Evolutionary conservation across 1,139 yeast genomes (phyloP), one percentile per base, ranked within the genome.

Genomic region (Eremothecium cymbalariae): DNA sequence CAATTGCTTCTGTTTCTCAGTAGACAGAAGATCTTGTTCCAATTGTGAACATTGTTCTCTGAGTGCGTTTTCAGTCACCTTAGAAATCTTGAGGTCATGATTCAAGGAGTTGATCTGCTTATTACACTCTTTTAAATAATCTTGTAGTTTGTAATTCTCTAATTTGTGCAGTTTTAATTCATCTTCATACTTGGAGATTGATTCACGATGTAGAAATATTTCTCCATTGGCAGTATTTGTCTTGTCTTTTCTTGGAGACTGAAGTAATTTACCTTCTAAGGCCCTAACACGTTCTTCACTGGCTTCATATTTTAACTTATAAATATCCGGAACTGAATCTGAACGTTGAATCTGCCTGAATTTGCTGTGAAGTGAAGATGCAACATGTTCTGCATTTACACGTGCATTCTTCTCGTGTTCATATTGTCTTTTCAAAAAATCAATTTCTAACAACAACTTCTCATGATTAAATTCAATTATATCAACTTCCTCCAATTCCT

Each of bases 91-190:
- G 6, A 50, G 31, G 11, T 47, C 48, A 30, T 43, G 46, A 5
- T 43, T 43, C 28, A 53, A 42, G 4, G 35, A 37, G 2, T 41
- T 36, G n/a, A 56, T 47, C 6, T 42, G 40, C 19, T 44, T 44
- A 17, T 48, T 43, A 4, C 57, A 43, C 12, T 53, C 54, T 6
- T 45, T 47, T 21, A 57, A 34, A 31, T 48, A 46, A 38, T 49
- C 66, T 46, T 75, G 74, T 32, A 78, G 57, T 37, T 74, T 62
- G 25, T 67, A 61, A 23, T 72, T 70, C 28, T 55, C 60, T 19
- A 55, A 34, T 36, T 49, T 53, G 23, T 51, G 49, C 31, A 41
- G 47, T 14, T 51, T 45, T 6, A 55, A 33, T 32, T 55, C 59
- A 25, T 55, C 59, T 41, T 72, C 74, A 44, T 69, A 59, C 53